These are phyloP conservation scores for Fraxinus nigra DNA, from an alignment of 305 asterid genomes.

Conservation along the genomic window DNA sequence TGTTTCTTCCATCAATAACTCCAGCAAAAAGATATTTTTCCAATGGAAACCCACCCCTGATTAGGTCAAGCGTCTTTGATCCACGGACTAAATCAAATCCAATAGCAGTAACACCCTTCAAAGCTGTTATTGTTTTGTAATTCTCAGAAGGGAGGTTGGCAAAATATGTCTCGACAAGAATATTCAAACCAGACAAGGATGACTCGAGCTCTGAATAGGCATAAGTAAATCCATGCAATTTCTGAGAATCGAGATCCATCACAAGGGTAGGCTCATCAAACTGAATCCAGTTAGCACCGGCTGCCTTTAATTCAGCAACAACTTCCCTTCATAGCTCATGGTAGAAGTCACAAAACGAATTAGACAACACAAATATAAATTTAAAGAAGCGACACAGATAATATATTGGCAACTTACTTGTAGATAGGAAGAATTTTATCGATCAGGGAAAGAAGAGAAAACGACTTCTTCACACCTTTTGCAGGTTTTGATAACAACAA, in stretches of 20 bases:
- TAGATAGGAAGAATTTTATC: conserved; percentile 63
- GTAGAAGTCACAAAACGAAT: conserved; percentile 14
- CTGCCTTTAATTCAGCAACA: conserved; percentile 55
- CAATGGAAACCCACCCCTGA: conserved; percentile 46
- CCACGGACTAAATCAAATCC: conserved; percentile 69
- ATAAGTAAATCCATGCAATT: conserved; percentile 45
- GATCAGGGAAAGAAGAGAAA: conserved; percentile 53
- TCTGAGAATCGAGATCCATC: conserved; percentile 53
- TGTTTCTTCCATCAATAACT: conserved; percentile 66
- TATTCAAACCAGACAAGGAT: conserved; percentile 45
- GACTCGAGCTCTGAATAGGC: conserved; percentile 53
- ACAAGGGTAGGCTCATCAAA: conserved; percentile 75
- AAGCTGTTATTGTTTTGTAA: conserved; percentile 39
- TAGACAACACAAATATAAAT: background rate
- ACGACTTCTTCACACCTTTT: conserved; percentile 53
- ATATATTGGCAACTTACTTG: conserved; percentile 41
- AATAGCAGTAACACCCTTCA: conserved; percentile 53
- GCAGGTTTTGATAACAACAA: conserved; percentile 57
- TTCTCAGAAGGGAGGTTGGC: conserved; percentile 54
- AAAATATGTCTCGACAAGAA: conserved; percentile 64
- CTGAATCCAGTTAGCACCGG: conserved; percentile 69
- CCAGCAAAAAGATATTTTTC: conserved; percentile 64
- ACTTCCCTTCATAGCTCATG: conserved; percentile 52
- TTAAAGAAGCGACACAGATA: conserved; percentile 5
- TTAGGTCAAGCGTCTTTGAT: conserved; percentile 43